A percentile compares a stretch with the other conserved stretches of the same genome.
Evolutionary conservation across 306 rosid species (phyloP).

Genomic region (Vigna unguiculata): DNA sequence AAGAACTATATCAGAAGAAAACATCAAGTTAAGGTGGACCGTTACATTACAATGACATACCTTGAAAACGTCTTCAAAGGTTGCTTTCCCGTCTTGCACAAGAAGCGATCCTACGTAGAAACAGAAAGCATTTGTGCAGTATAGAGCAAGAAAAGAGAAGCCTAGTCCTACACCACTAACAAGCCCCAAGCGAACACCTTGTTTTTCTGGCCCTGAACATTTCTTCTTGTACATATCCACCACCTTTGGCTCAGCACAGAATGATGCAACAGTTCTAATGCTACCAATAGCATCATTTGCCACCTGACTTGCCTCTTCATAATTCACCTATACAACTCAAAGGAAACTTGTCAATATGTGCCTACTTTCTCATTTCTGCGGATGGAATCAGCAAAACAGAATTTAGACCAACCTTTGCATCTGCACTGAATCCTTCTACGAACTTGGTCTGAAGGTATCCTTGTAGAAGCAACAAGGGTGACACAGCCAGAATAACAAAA

Average conservation of each 20-base stretch:
- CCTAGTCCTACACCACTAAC: slow-evolving; percentile 82
- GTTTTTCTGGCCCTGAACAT: slow-evolving; percentile 64
- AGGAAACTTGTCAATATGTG: slow-evolving; percentile 40
- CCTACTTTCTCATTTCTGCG: not conserved
- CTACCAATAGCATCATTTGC: slow-evolving; percentile 93
- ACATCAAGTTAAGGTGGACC: not conserved
- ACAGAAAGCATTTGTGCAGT: slow-evolving; percentile 74
- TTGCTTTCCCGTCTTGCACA: slow-evolving; percentile 67
- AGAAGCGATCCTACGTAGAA: slow-evolving; percentile 80
- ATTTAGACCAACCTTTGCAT: slow-evolving; percentile 73
- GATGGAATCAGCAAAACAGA: slow-evolving; percentile 14
- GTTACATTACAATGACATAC: slow-evolving; percentile 66
- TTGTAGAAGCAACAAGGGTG: slow-evolving; percentile 72
- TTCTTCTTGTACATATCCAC: slow-evolving; percentile 71
- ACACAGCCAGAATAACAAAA: slow-evolving; percentile 57
- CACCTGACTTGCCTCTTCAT: slow-evolving; percentile 96
- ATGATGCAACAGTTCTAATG: slow-evolving; percentile 92
- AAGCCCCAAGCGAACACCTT: slow-evolving; percentile 75
- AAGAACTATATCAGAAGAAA: slow-evolving; percentile 31
- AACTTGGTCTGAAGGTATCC: slow-evolving; percentile 64
- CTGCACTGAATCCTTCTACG: slow-evolving; percentile 76
- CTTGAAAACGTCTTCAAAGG: slow-evolving; percentile 83
- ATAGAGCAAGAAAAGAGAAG: slow-evolving; percentile 62
- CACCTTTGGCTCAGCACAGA: slow-evolving; percentile 87
- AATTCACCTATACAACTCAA: slow-evolving; percentile 63